Evolutionary conservation across 2,329 filamentous ascomycete species (phyloP), one percentile per base, ranked within the genome.

Genomic region (Ceratocystis harringtonii): DNA sequence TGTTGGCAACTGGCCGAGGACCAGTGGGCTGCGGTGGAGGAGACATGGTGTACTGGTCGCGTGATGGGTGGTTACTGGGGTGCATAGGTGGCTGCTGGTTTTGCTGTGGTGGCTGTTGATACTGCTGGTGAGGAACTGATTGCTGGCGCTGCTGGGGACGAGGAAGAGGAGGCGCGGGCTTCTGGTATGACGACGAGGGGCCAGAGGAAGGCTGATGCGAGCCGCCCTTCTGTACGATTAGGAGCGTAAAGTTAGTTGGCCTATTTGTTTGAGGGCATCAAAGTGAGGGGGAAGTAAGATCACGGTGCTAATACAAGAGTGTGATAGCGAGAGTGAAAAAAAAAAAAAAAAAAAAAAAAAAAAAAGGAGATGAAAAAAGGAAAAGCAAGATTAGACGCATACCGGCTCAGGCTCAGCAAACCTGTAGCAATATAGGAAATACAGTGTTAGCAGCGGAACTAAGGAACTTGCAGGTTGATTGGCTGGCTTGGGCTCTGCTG

Each of bases 361-460:
- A 61, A 22, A 44, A 44, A 44, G n/a, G n/a, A n/a, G n/a, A n/a
- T n/a, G 1, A 2, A 2, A 22, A 32, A 61, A 64, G 44, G 30
- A 44, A 44, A 28, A 50, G 41, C 15, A 50, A 17, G 57, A 67
- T 57, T 64, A 55, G 61, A 30, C 62, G 50, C 75, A 68, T 78
- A 87, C 85, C 76, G 84, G 79, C 70, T 90, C 87, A 55, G 88
- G 88, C 76, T 91, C 87, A 68, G 87, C 87, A 73, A 90, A 88
- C 71, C 85, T 88, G 71, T 69, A 61, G 62, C 60, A 66, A 44
- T 28, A 63, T 65, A 36, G 43, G 32, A 50, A 58, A 19, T 30
- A 32, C 43, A 50, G 36, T 65, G 58, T 67, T 61, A 67, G 66
- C 41, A 67, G 45, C n/a, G 45, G 25, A 44, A 66, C 65, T 44